Conservation (phyloP, 2,329 filamentous ascomycete species). For the Decorospora gaudefroyi region DNA sequence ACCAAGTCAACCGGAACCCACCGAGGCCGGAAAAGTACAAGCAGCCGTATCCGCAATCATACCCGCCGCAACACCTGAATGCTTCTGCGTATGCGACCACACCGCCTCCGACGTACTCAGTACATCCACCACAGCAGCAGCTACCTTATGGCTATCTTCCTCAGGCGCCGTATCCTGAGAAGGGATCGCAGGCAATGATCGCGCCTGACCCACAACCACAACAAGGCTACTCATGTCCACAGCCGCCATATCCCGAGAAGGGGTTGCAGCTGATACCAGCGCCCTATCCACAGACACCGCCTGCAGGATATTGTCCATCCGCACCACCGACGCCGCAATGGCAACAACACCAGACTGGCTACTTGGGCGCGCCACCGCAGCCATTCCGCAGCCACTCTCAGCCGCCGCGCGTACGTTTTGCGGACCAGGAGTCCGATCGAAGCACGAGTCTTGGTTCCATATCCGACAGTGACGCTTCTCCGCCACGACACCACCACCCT, state of each 20-base stretch:
- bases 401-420: constrained; percentile 41
- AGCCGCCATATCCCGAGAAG: constrained; percentile 15
- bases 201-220: constrained; percentile 15
- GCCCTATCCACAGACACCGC: constrained; percentile 30
- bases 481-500: constrained; percentile 18
- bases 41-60: constrained; percentile 20
- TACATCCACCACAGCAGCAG: constrained; percentile 26
- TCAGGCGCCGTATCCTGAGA: constrained; percentile 12
- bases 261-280: constrained; percentile 9
- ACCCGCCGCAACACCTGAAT: constrained; percentile 17
- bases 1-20: constrained; percentile 19
- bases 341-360: constrained; percentile 22
- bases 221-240: constrained; percentile 15
- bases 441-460: constrained; percentile 24
- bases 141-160: constrained; percentile 31
- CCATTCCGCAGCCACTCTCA: constrained; percentile 39
- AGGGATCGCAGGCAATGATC: constrained; percentile 9
- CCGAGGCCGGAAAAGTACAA: constrained; percentile 24
- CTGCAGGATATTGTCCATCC: constrained; percentile 18
- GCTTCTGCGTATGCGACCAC: constrained; percentile 15
- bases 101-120: constrained; percentile 10
- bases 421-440: constrained; percentile 28
- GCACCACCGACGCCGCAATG: constrained; percentile 5
- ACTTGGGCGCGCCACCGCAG: constrained; percentile 36
- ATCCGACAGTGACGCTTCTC: constrained; percentile 26